Evolutionary conservation across 805 yeast genomes (phyloP), one percentile per base, ranked within the genome.

Genomic region (Cyberlindnera lachancei): DNA sequence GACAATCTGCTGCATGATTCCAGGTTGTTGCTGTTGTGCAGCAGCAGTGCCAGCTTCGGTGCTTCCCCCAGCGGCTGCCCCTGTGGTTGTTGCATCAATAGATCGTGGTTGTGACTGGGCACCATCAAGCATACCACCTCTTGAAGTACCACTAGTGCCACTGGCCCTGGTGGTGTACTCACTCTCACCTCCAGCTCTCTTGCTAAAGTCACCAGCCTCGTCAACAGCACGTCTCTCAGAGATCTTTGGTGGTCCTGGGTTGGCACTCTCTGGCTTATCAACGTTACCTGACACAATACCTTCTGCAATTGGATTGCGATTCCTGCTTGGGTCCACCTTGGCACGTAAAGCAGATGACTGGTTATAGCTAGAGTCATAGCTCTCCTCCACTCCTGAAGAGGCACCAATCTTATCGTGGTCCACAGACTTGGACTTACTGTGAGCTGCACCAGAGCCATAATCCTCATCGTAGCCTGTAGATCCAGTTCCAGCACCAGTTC

Each of bases 231-330:
- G 30, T 5, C 31, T 28, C 18, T 32, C 32, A 27, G 14, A 23
- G 9, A 18, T 20, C 20, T 14, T 10, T 8, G 7, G 21, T 19
- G 21, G 5, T n/a, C 16, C n/a, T 21, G 14, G 23, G 6, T 14
- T 18, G n/a, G 6, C 23, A n/a, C n/a, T n/a, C 6, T 12, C 27
- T 22, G 36, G 37, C 18, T 33, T 22, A 23, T 13, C 13, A 16
- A 22, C 5, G n/a, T 20, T 7, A 12, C 25, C 29, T 14, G 35
- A 27, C 5, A 24, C 25, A 2, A 21, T 6, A 6, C 42, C 43
- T 23, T 30, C 38, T 17, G 41, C 33, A 21, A 38, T 38, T 18
- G 46, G 47, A 21, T 43, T 41, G 16, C 38, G 37, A 34, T 38
- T 40, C 22, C 34, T 38, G 14, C 28, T 25, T 7, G 31, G 27